Evolutionary conservation across 371 early-diverging fungal species (phyloP), one percentile per base, ranked within the genome.

Genomic region (Sporodiniella umbellata): DNA sequence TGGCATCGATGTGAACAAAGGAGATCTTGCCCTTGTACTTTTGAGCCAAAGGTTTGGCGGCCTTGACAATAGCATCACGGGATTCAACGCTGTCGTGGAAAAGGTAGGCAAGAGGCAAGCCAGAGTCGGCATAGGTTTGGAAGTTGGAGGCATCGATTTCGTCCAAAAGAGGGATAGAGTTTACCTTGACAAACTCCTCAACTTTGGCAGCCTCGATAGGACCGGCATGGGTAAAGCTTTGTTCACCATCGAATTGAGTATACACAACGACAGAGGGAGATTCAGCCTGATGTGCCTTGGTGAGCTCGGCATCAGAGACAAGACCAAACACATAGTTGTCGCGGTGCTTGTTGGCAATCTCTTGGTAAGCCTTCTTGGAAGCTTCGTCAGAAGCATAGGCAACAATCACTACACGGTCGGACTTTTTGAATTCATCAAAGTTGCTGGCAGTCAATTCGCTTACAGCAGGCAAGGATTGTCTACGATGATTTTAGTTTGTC

Each of bases 161-260:
- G 56, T 86, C 96, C 79, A 97, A 79, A 33, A 90, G 67, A 30
- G 96, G 95, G 24, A 92, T 71, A 26, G 94, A 79, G 77, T 84
- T 79, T 51, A 75, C 50, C 74, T 82, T 80, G 65, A 95, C 64
- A 62, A 92, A 95, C 25, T 62, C 54, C 35, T 68, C 57, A 45
- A 93, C 54, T 8, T 84, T 84, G 6, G 65, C 75, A 23, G 64
- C 62, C 11, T 54, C 25, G 51, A 86, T 70, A 31, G 64, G 72
- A 8, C 76, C 90, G 15, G 66, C 66, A 56, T 76, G 82, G 4
- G 81, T 73, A 22, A 40, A 40, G 60, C 75, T 78, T 66, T 85
- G 84, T 45, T 87, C 87, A 48, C 93, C 93, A 61, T 96, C 98
- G 55, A 94, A 94, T 66, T 86, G 77, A 78, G 92, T 94, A 86